Base-by-base conservation (phyloP, 345 rosid species). In the Eutrema heterophyllum region DNA sequence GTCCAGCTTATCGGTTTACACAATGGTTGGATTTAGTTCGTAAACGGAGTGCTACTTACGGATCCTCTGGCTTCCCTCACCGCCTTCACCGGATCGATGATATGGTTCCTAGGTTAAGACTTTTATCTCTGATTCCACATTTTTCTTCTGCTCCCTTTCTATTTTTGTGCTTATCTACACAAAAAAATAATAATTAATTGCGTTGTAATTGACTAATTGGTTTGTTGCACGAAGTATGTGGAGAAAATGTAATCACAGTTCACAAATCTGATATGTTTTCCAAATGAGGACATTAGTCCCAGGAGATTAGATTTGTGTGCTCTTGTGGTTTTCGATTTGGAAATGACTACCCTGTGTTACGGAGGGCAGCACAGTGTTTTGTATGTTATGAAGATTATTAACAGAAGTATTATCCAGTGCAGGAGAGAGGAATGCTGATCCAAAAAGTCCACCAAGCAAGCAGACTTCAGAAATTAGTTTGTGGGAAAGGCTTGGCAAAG, bases 21-120 rank as follows among this genome's bases (percentile, higher is more conserved):
- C 98, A 92, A 88, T 95, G 99, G 99, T 83, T 95, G 87, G 97
- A 92, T 73, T 83, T 86, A 79, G 99, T 95, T 80, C 99, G 98
- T 85, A 95, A 89, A 76, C 89, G 99, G 33, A 92, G 92, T 69
- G 87, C 83, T 75, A 81, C 78, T 73, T 71, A 84, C 76, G 91
- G 91, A 35, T 79, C 91, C 68, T 89, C 99, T 55, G 97, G 97
- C 48, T 92, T 92, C 82, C 98, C 93, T 56, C 90, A 81, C 78
- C 91, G 94, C 60, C 78, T 80, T 64, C 78, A 78, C 69, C 74
- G 86, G 72, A 65, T 80, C 66, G 79, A 75, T 50, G 82, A 56
- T 70, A 82, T 87, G 88, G 32, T 73, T 43, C 69, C 83, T 43
- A 64, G 85, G 91, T 71, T 70, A 52, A 5, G 4, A 24, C 56